Conservation (phyloP, 306 rosid species). For the Rosa chinensis region DNA sequence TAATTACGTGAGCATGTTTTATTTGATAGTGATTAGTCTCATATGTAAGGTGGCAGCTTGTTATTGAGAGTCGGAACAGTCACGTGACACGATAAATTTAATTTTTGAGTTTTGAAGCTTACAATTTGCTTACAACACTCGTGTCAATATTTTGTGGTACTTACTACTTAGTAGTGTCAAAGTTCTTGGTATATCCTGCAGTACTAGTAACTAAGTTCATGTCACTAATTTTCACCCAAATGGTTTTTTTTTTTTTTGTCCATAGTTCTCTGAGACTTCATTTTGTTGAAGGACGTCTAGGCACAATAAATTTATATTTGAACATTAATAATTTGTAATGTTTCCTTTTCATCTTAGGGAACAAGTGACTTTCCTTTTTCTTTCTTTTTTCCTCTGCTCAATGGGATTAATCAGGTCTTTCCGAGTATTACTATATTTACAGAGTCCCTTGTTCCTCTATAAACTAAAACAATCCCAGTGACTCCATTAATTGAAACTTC, state of each 20-base stretch:
- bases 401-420: background rate
- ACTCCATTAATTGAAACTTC: background rate
- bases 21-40: no score
- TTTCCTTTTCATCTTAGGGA: background rate
- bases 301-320: background rate
- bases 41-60: no score
- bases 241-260: background rate
- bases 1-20: background rate
- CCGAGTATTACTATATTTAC: background rate
- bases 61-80: no score
- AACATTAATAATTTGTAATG: background rate
- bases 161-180: background rate
- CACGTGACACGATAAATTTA: no score
- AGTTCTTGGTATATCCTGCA: background rate
- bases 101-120: no score
- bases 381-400: background rate
- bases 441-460: background rate
- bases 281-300: background rate
- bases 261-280: no score
- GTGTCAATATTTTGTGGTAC: background rate
- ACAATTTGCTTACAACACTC: no score
- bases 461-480: background rate
- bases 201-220: background rate
- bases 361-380: background rate
- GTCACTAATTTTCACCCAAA: background rate